Conservation (phyloP, 163 green algal genomes). For the Prototheca stagnorum region DNA sequence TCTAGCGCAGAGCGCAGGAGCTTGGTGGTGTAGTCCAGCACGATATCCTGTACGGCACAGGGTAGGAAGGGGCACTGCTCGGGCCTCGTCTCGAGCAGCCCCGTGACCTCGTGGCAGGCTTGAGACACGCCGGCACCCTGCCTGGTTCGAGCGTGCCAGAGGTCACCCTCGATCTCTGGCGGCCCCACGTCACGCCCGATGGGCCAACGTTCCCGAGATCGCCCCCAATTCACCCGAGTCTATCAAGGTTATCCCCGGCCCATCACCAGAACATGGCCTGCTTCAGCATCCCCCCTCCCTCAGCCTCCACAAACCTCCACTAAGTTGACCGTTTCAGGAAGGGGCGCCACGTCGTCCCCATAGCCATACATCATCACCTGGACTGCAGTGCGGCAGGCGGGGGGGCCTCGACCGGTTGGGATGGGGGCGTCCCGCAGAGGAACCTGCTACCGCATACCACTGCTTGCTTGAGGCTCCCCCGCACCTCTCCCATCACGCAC, state of each 20-base stretch:
- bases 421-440: too few relatives aligned
- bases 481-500: slow-evolving; percentile 2
- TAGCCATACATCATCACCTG: slow-evolving; percentile 33
- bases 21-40: slow-evolving; percentile 13
- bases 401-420: too few relatives aligned
- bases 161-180: too few relatives aligned
- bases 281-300: background rate
- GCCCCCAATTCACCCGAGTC: too few relatives aligned
- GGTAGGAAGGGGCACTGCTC: too few relatives aligned
- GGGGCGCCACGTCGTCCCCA: slow-evolving; percentile 18
- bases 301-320: slow-evolving; percentile 21
- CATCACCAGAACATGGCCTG: background rate
- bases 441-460: background rate
- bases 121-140: too few relatives aligned
- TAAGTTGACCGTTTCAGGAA: slow-evolving; percentile 27
- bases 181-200: too few relatives aligned
- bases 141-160: too few relatives aligned
- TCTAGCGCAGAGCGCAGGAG: slow-evolving; percentile 10
- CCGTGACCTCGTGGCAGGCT: too few relatives aligned
- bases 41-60: slow-evolving; percentile 15
- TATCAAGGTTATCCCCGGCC: too few relatives aligned
- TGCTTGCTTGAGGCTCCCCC: background rate
- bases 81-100: too few relatives aligned
- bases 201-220: too few relatives aligned
- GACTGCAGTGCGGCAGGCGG: slow-evolving; percentile 5